Evolutionary conservation across 2,329 filamentous ascomycete species (phyloP).

Genomic region (Huntiella moniliformis): DNA sequence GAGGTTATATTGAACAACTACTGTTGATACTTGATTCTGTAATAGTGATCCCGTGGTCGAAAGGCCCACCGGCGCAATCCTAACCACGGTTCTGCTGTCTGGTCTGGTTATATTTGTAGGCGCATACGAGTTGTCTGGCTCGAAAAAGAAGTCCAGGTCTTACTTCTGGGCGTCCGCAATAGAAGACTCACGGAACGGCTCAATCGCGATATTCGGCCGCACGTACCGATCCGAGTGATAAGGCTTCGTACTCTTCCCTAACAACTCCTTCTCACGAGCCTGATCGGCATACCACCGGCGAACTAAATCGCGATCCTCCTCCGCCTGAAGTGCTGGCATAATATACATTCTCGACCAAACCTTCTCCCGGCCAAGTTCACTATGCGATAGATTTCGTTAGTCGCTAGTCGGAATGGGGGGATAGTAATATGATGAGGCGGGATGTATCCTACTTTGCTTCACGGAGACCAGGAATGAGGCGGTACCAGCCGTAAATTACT

Average conservation of each 20-base stretch:
- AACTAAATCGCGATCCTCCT: slow-evolving; percentile 90
- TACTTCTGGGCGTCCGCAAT: background rate
- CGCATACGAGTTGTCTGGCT: too few relatives aligned
- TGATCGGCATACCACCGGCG: slow-evolving; percentile 71
- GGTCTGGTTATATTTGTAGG: too few relatives aligned
- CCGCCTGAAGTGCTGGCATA: slow-evolving; percentile 82
- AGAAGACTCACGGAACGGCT: slow-evolving; percentile 1
- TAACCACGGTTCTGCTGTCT: too few relatives aligned
- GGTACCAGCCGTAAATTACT: slow-evolving; percentile 85
- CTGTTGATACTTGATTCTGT: too few relatives aligned
- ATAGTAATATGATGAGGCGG: background rate
- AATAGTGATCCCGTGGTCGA: too few relatives aligned
- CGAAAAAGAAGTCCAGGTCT: background rate
- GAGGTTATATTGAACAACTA: too few relatives aligned
- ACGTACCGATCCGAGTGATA: slow-evolving; percentile 78
- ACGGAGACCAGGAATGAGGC: slow-evolving; percentile 60
- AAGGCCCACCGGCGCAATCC: too few relatives aligned
- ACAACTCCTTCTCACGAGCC: slow-evolving; percentile 72
- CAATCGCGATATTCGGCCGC: slow-evolving; percentile 7
- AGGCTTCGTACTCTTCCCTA: slow-evolving; percentile 66
- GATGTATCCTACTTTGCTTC: slow-evolving; percentile 62
- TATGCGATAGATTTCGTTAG: slow-evolving; percentile 21
- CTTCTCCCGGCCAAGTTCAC: slow-evolving; percentile 89
- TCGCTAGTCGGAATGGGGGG: background rate
- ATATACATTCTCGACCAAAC: slow-evolving; percentile 96